Percentiles rank a stretch among this genome's conserved stretches.
Conservation (phyloP, 2,329 filamentous ascomycete species). For the Ophiostoma piceae region DNA sequence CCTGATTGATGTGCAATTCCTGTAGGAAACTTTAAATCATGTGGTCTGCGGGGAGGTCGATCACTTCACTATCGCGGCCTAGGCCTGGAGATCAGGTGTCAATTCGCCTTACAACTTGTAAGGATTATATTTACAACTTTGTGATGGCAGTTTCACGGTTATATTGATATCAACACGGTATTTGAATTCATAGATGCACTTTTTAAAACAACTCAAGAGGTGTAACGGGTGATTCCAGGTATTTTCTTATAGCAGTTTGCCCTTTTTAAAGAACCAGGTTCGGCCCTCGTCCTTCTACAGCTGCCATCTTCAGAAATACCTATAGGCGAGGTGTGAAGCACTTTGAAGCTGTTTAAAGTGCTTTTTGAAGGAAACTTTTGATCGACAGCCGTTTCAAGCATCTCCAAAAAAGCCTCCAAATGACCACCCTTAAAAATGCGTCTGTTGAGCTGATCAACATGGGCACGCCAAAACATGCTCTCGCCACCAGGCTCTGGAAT, state of each 20-base stretch:
- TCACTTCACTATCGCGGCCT: neutral
- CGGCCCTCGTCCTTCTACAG: slow-evolving; percentile 1
- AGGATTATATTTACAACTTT: neutral
- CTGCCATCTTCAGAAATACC: neutral
- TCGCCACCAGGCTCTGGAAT: slow-evolving; percentile 2
- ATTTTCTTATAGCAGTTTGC: neutral
- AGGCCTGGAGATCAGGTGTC: neutral
- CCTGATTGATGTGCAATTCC: neutral
- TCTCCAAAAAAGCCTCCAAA: neutral
- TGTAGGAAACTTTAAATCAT: neutral
- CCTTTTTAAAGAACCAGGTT: neutral
- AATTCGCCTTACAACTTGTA: neutral
- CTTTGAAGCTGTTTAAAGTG: neutral
- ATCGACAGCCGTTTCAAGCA: neutral
- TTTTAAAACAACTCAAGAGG: neutral
- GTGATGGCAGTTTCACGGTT: neutral
- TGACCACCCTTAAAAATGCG: neutral
- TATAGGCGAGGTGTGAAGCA: neutral
- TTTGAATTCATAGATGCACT: neutral
- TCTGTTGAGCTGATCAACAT: neutral
- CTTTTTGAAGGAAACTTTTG: neutral
- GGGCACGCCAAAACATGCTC: neutral
- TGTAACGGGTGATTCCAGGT: neutral
- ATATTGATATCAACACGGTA: neutral
- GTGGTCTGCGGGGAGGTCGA: neutral